Evolutionary conservation across 2,329 filamentous ascomycete species (phyloP), one percentile per base, ranked within the genome.

Genomic region (Alternaria triticina): DNA sequence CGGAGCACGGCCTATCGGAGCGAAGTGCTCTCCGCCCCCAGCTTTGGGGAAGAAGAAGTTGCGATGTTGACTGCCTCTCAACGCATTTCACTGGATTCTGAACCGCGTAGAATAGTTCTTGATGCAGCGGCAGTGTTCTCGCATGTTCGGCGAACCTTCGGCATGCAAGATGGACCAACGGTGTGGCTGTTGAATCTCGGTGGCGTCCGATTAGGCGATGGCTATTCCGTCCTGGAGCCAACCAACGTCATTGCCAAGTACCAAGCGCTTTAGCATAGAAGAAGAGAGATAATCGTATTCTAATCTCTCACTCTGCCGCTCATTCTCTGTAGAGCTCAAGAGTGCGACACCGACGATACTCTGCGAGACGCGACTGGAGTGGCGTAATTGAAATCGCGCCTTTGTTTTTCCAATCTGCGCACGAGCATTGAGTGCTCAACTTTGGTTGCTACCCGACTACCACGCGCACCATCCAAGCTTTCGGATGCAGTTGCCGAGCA

Each of bases 211-310:
- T 59, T 51, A 59, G 49, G 43, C 59, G 47, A 54, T 17, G 10
- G 23, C 36, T 25, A 40, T 43, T n/a, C 43, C 17, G 13, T 17
- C 55, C 47, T 43, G 28, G 47, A 50, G 28, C 59, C 43, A 58
- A 49, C 23, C 28, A 62, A 62, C 59, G 59, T 62, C 59, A 62
- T 54, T 33, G 59, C 59, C 59, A 62, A 62, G 59, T 49, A 59
- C 59, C 55, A 62, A 62, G 59, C 47, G 25, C 55, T 62, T 62
- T 62, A 62, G 59, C 47, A 49, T 59, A 22, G 49, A 44, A 22
- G 49, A 44, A 45, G 59, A 54, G 44, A 50, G 40, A 57, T 45
- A 45, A 49, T 62, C 55, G 44, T 33, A 59, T 59, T 44, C 47
- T 57, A 59, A 46, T 52, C 55, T 52, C 56, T 28, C 28, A 23